Conservation (phyloP, 768 basidiomycete species). For the Crassisporium funariophilum region DNA sequence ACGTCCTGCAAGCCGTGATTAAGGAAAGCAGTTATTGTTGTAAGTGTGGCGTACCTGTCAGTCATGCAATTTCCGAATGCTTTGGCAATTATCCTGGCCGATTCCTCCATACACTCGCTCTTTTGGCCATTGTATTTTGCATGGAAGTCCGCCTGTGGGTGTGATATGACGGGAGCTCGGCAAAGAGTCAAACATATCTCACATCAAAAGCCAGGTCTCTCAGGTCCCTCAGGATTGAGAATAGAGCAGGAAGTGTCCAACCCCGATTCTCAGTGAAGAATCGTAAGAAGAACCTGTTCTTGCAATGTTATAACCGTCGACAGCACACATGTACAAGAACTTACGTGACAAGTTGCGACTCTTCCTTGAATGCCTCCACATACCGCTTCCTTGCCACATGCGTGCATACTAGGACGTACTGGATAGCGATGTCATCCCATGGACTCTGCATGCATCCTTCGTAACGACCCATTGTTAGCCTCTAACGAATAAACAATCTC, state of each 20-base stretch:
- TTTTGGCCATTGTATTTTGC: slow-evolving; percentile 57
- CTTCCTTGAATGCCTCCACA: slow-evolving; percentile 79
- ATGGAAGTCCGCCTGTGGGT: slow-evolving; percentile 59
- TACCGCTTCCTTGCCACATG: slow-evolving; percentile 68
- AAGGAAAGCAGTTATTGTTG: no score
- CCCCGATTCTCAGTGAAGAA: slow-evolving; percentile 81
- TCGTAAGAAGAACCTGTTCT: slow-evolving; percentile 65
- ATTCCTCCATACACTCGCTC: slow-evolving; percentile 80
- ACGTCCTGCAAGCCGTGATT: slow-evolving; percentile 48
- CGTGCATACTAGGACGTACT: slow-evolving; percentile 76
- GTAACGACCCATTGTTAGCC: slow-evolving; percentile 45
- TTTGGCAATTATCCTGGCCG: slow-evolving; percentile 83
- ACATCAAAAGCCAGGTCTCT: slow-evolving; percentile 88
- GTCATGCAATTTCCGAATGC: slow-evolving; percentile 89
- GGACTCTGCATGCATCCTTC: slow-evolving; percentile 68
- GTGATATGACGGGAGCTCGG: not conserved
- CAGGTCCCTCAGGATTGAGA: slow-evolving; percentile 78
- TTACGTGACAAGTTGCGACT: slow-evolving; percentile 74
- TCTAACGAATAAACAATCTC: slow-evolving; percentile 28
- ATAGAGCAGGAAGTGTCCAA: slow-evolving; percentile 86
- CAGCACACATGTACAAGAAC: slow-evolving; percentile 32
- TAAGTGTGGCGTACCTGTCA: slow-evolving; percentile 46
- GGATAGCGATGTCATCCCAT: slow-evolving; percentile 86
- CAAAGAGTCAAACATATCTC: slow-evolving; percentile 10
- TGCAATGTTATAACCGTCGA: not conserved